A percentile compares a stretch with the other conserved stretches of the same genome.
These are phyloP conservation scores for Asclepias syriaca DNA, from an alignment of 257 asterid species.

Conservation along the genomic window DNA sequence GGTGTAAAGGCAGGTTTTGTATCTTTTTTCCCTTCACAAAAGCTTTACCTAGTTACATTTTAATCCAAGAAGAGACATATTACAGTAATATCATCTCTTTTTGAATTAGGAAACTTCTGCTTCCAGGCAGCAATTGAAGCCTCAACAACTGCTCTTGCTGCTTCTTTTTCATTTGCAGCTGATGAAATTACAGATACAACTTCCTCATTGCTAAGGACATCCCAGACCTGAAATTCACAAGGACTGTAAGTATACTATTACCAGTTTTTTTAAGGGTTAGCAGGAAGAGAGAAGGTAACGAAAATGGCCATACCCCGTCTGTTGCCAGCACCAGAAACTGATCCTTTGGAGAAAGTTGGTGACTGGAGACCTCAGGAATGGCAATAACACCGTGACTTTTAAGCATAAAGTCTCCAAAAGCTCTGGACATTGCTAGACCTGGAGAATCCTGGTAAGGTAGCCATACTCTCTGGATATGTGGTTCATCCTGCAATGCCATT, in stretches of 20 bases:
- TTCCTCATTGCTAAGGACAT: slow-evolving; percentile 61
- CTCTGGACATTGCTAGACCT: slow-evolving; percentile 88
- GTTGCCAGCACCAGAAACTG: slow-evolving; percentile 70
- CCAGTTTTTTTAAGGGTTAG: neutral
- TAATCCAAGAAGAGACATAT: slow-evolving; percentile 51
- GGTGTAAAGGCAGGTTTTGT: neutral
- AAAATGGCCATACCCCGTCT: slow-evolving; percentile 53
- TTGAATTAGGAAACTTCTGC: slow-evolving; percentile 48
- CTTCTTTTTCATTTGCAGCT: slow-evolving; percentile 40
- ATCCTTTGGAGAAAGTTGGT: slow-evolving; percentile 47
- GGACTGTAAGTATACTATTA: no score
- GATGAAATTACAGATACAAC: slow-evolving; percentile 45
- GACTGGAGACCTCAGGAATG: slow-evolving; percentile 56
- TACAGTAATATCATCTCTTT: slow-evolving; percentile 71
- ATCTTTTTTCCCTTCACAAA: neutral
- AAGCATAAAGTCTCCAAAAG: slow-evolving; percentile 72
- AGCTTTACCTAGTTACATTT: neutral
- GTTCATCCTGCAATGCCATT: slow-evolving; percentile 54
- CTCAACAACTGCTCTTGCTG: slow-evolving; percentile 68
- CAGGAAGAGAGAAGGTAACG: neutral
- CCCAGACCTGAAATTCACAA: slow-evolving; percentile 58
- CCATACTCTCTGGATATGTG: slow-evolving; percentile 75
- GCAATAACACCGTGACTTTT: slow-evolving; percentile 65
- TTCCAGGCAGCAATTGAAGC: slow-evolving; percentile 63
- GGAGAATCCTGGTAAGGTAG: slow-evolving; percentile 67